Evolutionary conservation across 2,329 filamentous ascomycete genomes (phyloP), one percentile per base, ranked within the genome.

Genomic region (Colletotrichum sp.): DNA sequence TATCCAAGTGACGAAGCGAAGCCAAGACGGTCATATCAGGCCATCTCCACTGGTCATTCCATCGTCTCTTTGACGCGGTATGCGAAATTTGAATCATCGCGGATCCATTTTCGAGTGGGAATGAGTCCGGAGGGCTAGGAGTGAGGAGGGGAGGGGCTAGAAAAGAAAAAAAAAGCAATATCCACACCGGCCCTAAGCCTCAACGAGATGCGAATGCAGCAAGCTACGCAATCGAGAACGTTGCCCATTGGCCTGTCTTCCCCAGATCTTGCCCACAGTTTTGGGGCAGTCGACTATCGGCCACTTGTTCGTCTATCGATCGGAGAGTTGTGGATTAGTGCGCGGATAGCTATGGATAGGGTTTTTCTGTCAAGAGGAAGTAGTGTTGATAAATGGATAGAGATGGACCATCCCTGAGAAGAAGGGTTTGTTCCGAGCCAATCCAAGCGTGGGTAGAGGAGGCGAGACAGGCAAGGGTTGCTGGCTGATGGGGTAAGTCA

Each of bases 231-330:
- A 65, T 62, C 48, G n/a, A 26, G 12, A 63, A 64, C 70, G 36
- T 26, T 55, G 7, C 69, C 39, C 32, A 72, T 72, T 72, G 69
- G 73, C 57, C 59, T 30, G 48, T 39, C 59, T 73, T 75, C 70
- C 70, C 70, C 70, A 48, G 63, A 75, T 75, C 72, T 75, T 26
- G 44, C 57, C 73, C 64, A 60, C 59, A 68, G 22, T 39, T 62
- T 30, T 22, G 63, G 69, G 32, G 13, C 68, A 18, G 57, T 67
- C 36, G 30, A 16, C 18, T 34, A 44, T 62, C 36, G 69, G 64
- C 55, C 44, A 60, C 63, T 65, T 34, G 22, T 73, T 75, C 57
- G 64, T 65, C 59, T 39, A 73, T 68, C 48, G 64, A 64, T 73
- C 70, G 70, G 70, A 68, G 57, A 72, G 32, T 72, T 75, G 63